phyloP scores from a whole-genome alignment of 2,329 filamentous ascomycete genomes.

The Lachnellula arida region DNA sequence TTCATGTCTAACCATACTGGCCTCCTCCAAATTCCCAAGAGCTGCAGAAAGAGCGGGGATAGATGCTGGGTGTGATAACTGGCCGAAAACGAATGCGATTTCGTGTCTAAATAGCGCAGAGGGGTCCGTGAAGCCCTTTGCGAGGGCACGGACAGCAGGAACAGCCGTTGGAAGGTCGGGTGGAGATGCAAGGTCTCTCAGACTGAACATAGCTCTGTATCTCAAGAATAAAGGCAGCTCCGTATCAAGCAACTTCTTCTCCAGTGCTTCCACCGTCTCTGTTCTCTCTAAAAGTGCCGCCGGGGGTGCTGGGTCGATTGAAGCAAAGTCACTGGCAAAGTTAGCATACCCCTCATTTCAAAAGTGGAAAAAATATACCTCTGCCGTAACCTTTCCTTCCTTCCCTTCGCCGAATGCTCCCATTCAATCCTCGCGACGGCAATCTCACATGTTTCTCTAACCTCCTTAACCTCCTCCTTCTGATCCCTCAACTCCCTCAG shows the following conservation, averaged over 20 bases:
- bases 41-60: slow-evolving; percentile 81
- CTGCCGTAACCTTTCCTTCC: slow-evolving; percentile 71
- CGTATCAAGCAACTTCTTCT: slow-evolving; percentile 73
- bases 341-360: slow-evolving; percentile 16
- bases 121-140: slow-evolving; percentile 76
- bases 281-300: slow-evolving; percentile 79
- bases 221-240: slow-evolving; percentile 78
- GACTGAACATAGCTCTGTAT: slow-evolving; percentile 96
- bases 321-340: slow-evolving; percentile 75
- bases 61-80: slow-evolving; percentile 92
- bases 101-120: slow-evolving; percentile 96
- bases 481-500: slow-evolving; percentile 71
- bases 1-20: slow-evolving; percentile 95
- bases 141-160: slow-evolving; percentile 80
- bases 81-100: slow-evolving; percentile 96
- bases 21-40: slow-evolving; percentile 74
- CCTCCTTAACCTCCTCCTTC: slow-evolving; percentile 67
- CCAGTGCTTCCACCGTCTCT: slow-evolving; percentile 69
- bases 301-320: slow-evolving; percentile 90
- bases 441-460: slow-evolving; percentile 96
- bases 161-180: slow-evolving; percentile 85
- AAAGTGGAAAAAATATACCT: slow-evolving; percentile 53
- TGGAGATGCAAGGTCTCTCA: slow-evolving; percentile 90
- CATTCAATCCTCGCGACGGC: slow-evolving; percentile 91
- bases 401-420: slow-evolving; percentile 72